A percentile compares a stretch with the other conserved stretches of the same genome.
Evolutionary conservation across 2,329 filamentous ascomycete genomes (phyloP).

Genomic region (Zopfia rhizophila): DNA sequence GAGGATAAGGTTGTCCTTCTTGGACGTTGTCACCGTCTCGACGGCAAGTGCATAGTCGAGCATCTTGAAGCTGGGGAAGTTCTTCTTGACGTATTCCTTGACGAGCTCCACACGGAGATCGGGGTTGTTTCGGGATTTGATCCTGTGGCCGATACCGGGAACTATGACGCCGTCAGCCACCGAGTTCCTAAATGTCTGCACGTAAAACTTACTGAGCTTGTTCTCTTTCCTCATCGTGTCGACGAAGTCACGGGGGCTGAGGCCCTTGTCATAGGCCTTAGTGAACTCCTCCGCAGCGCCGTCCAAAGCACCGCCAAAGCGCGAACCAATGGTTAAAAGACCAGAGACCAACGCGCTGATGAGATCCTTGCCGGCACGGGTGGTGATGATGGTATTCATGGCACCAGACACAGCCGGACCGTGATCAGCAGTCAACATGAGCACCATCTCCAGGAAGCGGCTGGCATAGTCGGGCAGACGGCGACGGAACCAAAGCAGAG

Average conservation of each 20-base stretch:
- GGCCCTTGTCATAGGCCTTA: conserved; percentile 96
- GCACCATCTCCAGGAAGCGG: conserved; percentile 99
- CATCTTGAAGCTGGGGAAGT: conserved; percentile 97
- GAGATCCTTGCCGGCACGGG: conserved; percentile 97
- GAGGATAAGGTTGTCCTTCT: conserved; percentile 99
- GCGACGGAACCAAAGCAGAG: conserved; percentile 98
- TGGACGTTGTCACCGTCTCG: conserved; percentile 97
- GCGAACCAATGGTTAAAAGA: conserved; percentile 97
- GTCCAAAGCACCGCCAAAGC: conserved; percentile 98
- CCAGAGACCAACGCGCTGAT: conserved; percentile 95
- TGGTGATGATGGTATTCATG: conserved; percentile 99
- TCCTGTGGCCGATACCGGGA: conserved; percentile 97
- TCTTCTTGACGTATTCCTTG: conserved; percentile 97
- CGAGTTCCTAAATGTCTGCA: conserved; percentile 1
- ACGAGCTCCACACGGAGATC: conserved; percentile 99
- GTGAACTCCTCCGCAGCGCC: conserved; percentile 98
- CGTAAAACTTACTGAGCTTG: conserved; percentile 80
- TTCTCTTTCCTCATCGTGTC: conserved; percentile 99
- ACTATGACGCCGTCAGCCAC: conserved; percentile 59
- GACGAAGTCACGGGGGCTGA: conserved; percentile 98
- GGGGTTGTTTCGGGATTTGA: conserved; percentile 99
- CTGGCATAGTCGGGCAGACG: conserved; percentile 94
- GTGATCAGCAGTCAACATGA: conserved; percentile 99
- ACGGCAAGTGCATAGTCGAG: conserved; percentile 98
- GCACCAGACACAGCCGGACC: conserved; percentile 98